Evolutionary conservation across 139 green algal species (phyloP).

Genomic region (Chlamydomonas sphaeroides): DNA sequence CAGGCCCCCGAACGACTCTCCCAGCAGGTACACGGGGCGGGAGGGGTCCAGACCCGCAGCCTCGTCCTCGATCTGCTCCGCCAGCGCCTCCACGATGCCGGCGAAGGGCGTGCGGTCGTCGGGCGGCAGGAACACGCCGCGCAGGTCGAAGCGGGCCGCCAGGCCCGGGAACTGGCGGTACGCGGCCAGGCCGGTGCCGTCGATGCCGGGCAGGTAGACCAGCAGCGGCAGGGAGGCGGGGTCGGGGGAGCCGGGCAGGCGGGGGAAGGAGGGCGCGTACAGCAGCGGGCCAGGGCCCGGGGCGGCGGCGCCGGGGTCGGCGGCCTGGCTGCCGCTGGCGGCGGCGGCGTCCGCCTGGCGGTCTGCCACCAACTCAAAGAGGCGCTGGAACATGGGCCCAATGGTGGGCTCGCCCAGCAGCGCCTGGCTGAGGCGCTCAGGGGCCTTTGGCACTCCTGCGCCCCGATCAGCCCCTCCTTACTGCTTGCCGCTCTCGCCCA

Average conservation of each 20-base stretch:
- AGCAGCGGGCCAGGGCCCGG: neutral
- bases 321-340: neutral
- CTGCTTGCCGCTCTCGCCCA: no score
- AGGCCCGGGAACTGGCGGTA: constrained; percentile 76
- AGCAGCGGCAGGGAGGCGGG: constrained; percentile 71
- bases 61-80: constrained; percentile 24
- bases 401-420: constrained; percentile 13
- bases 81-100: neutral
- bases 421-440: neutral
- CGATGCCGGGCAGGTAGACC: constrained; percentile 83
- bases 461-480: no score
- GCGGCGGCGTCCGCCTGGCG: neutral
- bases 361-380: no score
- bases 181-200: constrained; percentile 82
- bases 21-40: constrained; percentile 89
- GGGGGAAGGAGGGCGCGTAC: constrained; percentile 36
- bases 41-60: constrained; percentile 16
- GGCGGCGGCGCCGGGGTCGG: neutral
- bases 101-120: constrained; percentile 79
- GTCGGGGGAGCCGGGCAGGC: neutral
- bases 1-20: constrained; percentile 89
- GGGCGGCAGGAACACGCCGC: constrained; percentile 66
- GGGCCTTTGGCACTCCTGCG: no score
- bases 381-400: constrained; percentile 16
- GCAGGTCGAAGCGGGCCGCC: constrained; percentile 76